Conservation (phyloP, 2,329 filamentous ascomycete species). For the Nemania abortiva region DNA sequence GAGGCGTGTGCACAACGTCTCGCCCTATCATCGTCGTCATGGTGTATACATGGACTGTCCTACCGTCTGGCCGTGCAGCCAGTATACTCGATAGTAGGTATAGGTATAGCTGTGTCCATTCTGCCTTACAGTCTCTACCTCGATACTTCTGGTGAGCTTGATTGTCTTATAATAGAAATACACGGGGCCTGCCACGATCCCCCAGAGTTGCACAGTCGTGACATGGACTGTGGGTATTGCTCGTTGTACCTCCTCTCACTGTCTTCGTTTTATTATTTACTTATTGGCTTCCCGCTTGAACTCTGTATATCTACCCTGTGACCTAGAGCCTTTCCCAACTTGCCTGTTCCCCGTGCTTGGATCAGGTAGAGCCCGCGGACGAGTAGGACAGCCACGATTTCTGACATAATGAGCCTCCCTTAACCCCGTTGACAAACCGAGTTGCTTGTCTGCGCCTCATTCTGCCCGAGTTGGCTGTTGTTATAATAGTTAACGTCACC, state of each 20-base stretch:
- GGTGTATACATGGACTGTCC: background rate
- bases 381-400: conserved; percentile 27
- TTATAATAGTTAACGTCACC: conserved; percentile 38
- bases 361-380: conserved; percentile 24
- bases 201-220: conserved; percentile 29
- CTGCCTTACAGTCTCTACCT: conserved; percentile 23
- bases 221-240: conserved; percentile 31
- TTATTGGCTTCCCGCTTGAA: conserved; percentile 27
- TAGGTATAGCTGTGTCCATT: too few relatives aligned
- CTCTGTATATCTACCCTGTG: conserved; percentile 38
- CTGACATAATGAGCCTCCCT: conserved; percentile 37
- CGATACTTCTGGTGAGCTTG: conserved; percentile 14
- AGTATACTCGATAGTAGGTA: conserved; percentile 5
- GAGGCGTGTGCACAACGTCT: conserved; percentile 10
- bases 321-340: conserved; percentile 30
- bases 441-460: conserved; percentile 34
- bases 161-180: conserved; percentile 37
- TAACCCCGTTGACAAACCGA: conserved; percentile 24
- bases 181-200: conserved; percentile 27
- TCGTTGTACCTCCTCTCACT: conserved; percentile 14
- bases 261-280: conserved; percentile 21
- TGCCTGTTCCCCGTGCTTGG: conserved; percentile 22
- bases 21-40: conserved; percentile 26
- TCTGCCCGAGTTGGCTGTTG: conserved; percentile 29
- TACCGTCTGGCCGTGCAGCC: conserved; percentile 9